Evolutionary conservation across 2,329 filamentous ascomycete species (phyloP).

Genomic region (Sordariomycetes sp.): DNA sequence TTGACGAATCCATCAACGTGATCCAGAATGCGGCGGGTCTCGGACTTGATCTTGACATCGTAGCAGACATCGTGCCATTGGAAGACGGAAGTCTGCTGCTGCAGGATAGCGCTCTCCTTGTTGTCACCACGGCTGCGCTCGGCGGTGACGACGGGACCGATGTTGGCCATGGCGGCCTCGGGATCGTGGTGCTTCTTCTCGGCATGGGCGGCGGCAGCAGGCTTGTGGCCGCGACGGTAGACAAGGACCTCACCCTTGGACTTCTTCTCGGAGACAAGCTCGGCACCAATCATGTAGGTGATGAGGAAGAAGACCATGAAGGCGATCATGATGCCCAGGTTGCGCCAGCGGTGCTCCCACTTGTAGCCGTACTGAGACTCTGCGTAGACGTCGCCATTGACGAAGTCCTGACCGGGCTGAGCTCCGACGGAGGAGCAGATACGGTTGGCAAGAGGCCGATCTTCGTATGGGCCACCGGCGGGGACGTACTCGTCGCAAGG

Average conservation of each 20-base stretch:
- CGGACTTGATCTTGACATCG: conserved; percentile 62
- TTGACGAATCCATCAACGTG: conserved; percentile 85
- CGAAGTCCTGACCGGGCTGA: conserved; percentile 35
- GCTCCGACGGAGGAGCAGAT: conserved; percentile 55
- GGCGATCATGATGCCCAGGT: conserved; percentile 59
- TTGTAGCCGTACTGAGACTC: conserved; percentile 46
- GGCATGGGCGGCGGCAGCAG: conserved; percentile 45
- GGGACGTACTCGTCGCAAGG: conserved; percentile 38
- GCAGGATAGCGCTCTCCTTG: conserved; percentile 12
- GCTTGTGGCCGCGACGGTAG: conserved; percentile 61
- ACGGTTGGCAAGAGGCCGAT: conserved; percentile 32
- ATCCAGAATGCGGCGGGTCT: conserved; percentile 64
- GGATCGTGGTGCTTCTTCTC: conserved; percentile 55
- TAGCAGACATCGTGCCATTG: conserved; percentile 75
- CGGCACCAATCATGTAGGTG: conserved; percentile 55
- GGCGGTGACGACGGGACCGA: conserved; percentile 30
- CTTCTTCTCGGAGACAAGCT: conserved; percentile 56
- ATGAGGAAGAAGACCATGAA: conserved; percentile 54
- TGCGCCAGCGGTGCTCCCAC: conserved; percentile 55
- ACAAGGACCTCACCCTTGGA: conserved; percentile 71
- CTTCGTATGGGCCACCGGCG: conserved; percentile 11
- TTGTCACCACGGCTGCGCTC: conserved; percentile 5
- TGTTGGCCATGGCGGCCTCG: conserved; percentile 39
- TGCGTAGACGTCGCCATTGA: conserved; percentile 52
- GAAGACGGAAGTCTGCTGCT: conserved; percentile 50